phyloP scores from a whole-genome alignment of 306 rosid species.

The Betula pendula region DNA sequence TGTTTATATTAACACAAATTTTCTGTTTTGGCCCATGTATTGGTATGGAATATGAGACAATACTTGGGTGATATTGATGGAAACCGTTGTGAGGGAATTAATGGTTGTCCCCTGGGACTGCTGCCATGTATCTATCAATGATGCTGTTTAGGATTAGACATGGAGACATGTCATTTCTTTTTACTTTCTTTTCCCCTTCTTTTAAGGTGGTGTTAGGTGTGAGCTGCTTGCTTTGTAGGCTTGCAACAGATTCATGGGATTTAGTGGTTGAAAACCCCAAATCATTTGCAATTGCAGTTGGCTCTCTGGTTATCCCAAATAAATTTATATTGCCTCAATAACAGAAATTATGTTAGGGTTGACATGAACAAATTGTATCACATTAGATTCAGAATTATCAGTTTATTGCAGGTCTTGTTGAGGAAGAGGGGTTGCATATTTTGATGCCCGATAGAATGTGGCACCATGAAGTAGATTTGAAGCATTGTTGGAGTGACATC shows the following conservation, averaged over 20 bases:
- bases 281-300: neutral
- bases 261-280: neutral
- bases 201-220: neutral
- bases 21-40: no score
- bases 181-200: neutral
- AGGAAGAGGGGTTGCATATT: neutral
- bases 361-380: neutral
- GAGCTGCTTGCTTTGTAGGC: neutral
- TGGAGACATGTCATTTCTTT: neutral
- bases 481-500: neutral
- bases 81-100: neutral
- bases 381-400: neutral
- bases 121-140: no score
- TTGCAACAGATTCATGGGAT: neutral
- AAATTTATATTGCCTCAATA: neutral
- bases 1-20: neutral
- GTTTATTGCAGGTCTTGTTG: neutral
- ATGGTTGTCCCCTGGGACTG: no score
- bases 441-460: neutral
- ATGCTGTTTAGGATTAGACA: neutral
- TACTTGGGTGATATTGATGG: slow-evolving; percentile 1
- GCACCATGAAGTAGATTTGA: neutral
- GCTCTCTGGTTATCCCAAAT: neutral
- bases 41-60: neutral
- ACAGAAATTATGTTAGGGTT: neutral